These are phyloP conservation scores for Elsinoe ampelina DNA, from an alignment of 2,329 filamentous ascomycete species.

Conservation along the genomic window DNA sequence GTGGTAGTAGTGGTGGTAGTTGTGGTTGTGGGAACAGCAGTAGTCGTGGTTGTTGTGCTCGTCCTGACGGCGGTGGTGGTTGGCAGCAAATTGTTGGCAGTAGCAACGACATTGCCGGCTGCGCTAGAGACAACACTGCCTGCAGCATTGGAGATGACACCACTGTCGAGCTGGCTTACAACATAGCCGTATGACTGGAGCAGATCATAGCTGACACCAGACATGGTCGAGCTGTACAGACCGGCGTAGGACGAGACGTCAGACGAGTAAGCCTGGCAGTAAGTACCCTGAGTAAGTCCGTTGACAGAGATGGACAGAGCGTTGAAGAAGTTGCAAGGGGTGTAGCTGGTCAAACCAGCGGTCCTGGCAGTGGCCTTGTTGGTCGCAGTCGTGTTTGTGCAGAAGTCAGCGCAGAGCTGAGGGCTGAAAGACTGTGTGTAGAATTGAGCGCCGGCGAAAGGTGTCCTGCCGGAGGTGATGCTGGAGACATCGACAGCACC, in stretches of 20 bases:
- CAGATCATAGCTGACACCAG: constrained; percentile 14
- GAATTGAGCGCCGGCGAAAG: constrained; percentile 10
- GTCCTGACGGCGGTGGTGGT: neutral
- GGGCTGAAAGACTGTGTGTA: constrained; percentile 6
- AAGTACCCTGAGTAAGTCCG: constrained; percentile 25
- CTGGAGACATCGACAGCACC: constrained; percentile 12
- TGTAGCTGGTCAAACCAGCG: constrained; percentile 2
- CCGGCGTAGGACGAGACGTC: constrained; percentile 14
- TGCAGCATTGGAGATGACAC: constrained; percentile 2
- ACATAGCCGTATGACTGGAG: constrained; percentile 16
- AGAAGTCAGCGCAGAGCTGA: constrained; percentile 13
- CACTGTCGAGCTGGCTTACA: constrained; percentile 12
- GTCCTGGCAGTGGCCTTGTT: constrained; percentile 9
- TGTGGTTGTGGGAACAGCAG: neutral
- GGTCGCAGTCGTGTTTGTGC: constrained; percentile 1
- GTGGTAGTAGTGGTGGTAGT: neutral
- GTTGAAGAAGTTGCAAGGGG: constrained; percentile 23
- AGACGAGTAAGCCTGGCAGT: constrained; percentile 27
- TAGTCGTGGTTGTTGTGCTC: neutral
- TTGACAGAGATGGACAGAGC: constrained; percentile 29
- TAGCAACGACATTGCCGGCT: neutral
- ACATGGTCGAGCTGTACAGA: constrained; percentile 8
- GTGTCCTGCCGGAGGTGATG: neutral
- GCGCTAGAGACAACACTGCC: neutral
- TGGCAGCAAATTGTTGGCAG: neutral